Conservation (phyloP, 257 asterid genomes). For the Cinchona pubescens region DNA sequence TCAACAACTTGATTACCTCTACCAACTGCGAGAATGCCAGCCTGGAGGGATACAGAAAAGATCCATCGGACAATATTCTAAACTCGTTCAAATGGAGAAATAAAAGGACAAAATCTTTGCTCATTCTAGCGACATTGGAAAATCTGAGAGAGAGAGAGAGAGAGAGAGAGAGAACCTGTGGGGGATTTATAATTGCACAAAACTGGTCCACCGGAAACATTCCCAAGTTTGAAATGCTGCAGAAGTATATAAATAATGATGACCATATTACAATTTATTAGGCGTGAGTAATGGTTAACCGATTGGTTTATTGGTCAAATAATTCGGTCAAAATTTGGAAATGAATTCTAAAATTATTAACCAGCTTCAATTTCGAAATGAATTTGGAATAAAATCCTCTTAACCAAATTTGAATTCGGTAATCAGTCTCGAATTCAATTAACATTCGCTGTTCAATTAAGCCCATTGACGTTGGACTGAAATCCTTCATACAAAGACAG, state of each 20-base stretch:
- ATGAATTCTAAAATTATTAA: too few relatives aligned
- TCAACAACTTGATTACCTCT: constrained; percentile 91
- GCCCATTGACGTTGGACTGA: too few relatives aligned
- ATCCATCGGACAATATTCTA: constrained; percentile 13
- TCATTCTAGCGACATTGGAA: not conserved
- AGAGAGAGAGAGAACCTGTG: constrained; percentile 68
- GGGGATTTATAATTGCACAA: constrained; percentile 97
- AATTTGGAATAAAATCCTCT: too few relatives aligned
- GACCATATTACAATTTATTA: constrained; percentile 13
- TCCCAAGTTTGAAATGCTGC: constrained; percentile 99
- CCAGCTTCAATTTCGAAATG: too few relatives aligned
- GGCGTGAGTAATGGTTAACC: too few relatives aligned
- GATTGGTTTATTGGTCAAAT: too few relatives aligned
- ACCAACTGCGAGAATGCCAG: constrained; percentile 98
- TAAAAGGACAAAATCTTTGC: not conserved
- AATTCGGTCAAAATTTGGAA: too few relatives aligned
- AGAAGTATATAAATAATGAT: constrained; percentile 22
- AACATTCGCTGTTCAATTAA: too few relatives aligned
- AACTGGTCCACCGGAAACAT: constrained; percentile 96
- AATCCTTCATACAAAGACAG: too few relatives aligned
- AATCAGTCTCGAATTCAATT: too few relatives aligned
- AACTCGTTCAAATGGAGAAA: not conserved
- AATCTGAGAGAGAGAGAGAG: constrained; percentile 16
- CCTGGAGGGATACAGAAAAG: constrained; percentile 43
- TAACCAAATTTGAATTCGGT: too few relatives aligned